Percentiles rank a stretch among this genome's conserved stretches.
These are phyloP conservation scores for Ustilago curta DNA, from an alignment of 1,284 basidiomycete species.

Conservation along the genomic window DNA sequence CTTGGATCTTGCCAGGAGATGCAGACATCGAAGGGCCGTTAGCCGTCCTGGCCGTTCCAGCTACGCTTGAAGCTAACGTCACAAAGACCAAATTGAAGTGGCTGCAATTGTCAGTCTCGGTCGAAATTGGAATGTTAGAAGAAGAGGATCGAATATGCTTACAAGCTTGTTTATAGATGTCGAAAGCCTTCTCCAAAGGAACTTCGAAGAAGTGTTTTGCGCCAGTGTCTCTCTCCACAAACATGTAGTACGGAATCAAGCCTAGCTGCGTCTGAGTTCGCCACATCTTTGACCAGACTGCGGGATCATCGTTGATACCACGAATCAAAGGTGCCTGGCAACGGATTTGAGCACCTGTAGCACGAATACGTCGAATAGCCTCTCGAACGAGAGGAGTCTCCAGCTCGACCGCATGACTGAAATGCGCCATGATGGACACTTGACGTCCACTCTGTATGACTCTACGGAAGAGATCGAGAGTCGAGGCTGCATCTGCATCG, in stretches of 20 bases:
- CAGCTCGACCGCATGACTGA: constrained; percentile 1
- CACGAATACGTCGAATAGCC: constrained; percentile 1
- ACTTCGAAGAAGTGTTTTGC: constrained; percentile 12
- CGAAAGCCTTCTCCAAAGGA: not conserved
- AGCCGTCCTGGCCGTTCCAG: constrained; percentile 3
- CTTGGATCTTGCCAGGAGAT: constrained; percentile 12
- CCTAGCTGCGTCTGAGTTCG: not conserved
- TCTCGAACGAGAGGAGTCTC: constrained; percentile 3
- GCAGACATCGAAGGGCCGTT: constrained; percentile 10
- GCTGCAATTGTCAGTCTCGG: too few species aligned
- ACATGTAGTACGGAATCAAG: constrained; percentile 7
- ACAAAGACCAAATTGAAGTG: too few species aligned
- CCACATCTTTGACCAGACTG: constrained; percentile 7
- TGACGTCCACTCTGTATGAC: constrained; percentile 6
- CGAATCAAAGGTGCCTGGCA: constrained; percentile 10
- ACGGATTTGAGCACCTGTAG: constrained; percentile 7
- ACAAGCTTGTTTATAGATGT: constrained; percentile 9
- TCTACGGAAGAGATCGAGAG: constrained; percentile 1
- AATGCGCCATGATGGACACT: constrained; percentile 11
- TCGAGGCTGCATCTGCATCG: constrained; percentile 8
- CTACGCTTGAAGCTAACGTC: constrained; percentile 8
- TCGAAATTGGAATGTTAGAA: too few species aligned
- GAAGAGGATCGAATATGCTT: too few species aligned
- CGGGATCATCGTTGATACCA: constrained; percentile 7
- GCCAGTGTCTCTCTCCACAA: constrained; percentile 10